Conservation (phyloP, 2,329 filamentous ascomycete genomes). For the Paraphaeosphaeria minitans region DNA sequence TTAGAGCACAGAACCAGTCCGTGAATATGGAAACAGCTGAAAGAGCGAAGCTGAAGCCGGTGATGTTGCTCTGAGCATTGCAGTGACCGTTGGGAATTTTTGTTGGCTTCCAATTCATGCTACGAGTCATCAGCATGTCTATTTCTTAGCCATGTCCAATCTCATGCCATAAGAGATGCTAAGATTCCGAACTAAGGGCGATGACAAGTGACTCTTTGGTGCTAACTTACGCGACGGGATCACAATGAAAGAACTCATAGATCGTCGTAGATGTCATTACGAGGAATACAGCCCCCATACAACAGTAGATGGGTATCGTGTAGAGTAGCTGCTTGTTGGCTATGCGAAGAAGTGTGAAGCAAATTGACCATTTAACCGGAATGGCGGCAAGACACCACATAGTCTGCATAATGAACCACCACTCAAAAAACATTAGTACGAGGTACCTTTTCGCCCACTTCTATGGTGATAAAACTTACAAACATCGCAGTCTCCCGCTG, state of each 20-base stretch:
- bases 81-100: constrained; percentile 15
- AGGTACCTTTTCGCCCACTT: neutral
- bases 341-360: constrained; percentile 42
- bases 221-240: constrained; percentile 24
- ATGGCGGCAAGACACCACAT: constrained; percentile 20
- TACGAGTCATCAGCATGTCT: constrained; percentile 21
- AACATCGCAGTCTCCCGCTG: constrained; percentile 21
- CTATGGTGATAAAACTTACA: constrained; percentile 9
- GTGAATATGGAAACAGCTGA: constrained; percentile 44
- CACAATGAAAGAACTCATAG: constrained; percentile 35
- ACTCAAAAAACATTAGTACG: constrained; percentile 3
- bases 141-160: neutral
- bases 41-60: constrained; percentile 18
- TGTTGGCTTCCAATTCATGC: constrained; percentile 36
- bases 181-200: neutral
- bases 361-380: constrained; percentile 42
- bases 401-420: constrained; percentile 24
- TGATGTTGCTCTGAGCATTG: constrained; percentile 19
- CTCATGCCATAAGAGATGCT: neutral
- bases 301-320: constrained; percentile 28
- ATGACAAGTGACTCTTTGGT: neutral
- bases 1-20: constrained; percentile 42
- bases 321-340: constrained; percentile 34
- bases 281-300: constrained; percentile 32
- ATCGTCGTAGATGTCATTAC: constrained; percentile 42